A percentile compares a stretch with the other conserved stretches of the same genome.
Conservation (phyloP, 441 rosid species). For the Euphorbia corollata region DNA sequence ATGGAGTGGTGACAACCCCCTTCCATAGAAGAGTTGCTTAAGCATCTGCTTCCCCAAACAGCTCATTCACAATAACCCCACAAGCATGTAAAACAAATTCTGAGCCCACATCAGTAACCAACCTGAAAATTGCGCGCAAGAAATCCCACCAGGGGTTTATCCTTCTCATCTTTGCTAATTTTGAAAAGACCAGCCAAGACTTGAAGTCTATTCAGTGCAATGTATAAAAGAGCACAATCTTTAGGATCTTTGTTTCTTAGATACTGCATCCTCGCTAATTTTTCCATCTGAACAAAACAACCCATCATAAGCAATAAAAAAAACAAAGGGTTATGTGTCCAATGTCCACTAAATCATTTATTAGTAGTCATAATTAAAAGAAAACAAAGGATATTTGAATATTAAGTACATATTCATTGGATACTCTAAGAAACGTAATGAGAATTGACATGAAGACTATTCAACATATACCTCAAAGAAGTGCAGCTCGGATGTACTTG, state of each 20-base stretch:
- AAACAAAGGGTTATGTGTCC: neutral
- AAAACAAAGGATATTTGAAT: neutral
- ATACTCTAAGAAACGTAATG: neutral
- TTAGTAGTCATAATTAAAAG: neutral
- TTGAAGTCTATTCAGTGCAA: slow-evolving; percentile 81
- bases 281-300: slow-evolving; percentile 65
- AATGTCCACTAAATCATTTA: neutral
- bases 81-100: slow-evolving; percentile 15
- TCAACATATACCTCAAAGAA: neutral
- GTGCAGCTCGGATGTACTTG: neutral
- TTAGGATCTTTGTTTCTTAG: slow-evolving; percentile 80
- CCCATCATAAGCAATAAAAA: slow-evolving; percentile 20
- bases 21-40: no score
- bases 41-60: no score
- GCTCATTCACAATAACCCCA: neutral
- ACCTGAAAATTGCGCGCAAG: slow-evolving; percentile 96
- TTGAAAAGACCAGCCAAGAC: slow-evolving; percentile 95
- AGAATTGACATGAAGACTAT: neutral
- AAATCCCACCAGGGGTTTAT: slow-evolving; percentile 86
- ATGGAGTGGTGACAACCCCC: neutral
- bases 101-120: slow-evolving; percentile 20
- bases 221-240: slow-evolving; percentile 84
- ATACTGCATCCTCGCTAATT: slow-evolving; percentile 71
- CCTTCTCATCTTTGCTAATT: slow-evolving; percentile 84
- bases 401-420: neutral